These are phyloP conservation scores for Lobosporangium transversale DNA, from an alignment of 192 early-diverging fungal species.

Conservation along the genomic window DNA sequence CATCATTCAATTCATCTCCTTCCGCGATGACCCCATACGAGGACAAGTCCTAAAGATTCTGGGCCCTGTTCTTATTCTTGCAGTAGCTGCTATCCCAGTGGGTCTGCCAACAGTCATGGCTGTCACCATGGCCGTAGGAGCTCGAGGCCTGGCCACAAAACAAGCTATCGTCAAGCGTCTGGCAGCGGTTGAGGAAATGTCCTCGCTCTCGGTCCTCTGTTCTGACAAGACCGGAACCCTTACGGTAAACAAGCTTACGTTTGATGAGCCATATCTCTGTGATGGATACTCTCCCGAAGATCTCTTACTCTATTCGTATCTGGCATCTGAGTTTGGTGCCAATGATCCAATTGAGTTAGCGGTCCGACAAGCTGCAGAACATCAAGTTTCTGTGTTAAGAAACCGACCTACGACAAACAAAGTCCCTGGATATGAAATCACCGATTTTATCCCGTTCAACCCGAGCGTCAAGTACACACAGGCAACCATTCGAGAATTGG, in stretches of 20 bases:
- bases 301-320: constrained; percentile 70
- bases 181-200: constrained; percentile 83
- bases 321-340: constrained; percentile 76
- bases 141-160: constrained; percentile 73
- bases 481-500: constrained; percentile 66
- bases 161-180: constrained; percentile 84
- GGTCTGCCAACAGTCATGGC: constrained; percentile 85
- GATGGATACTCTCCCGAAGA: constrained; percentile 60
- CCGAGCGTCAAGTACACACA: constrained; percentile 75
- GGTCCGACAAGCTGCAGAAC: constrained; percentile 71
- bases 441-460: constrained; percentile 77
- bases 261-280: constrained; percentile 73
- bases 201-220: constrained; percentile 74
- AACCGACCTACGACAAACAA: constrained; percentile 55
- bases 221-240: constrained; percentile 81
- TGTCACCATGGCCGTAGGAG: constrained; percentile 89
- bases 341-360: constrained; percentile 81
- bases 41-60: constrained; percentile 66
- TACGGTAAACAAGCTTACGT: constrained; percentile 79
- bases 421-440: constrained; percentile 75
- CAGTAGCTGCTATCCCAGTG: constrained; percentile 82
- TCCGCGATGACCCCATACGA: constrained; percentile 60
- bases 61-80: constrained; percentile 71
- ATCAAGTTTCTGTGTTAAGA: constrained; percentile 57
- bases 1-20: constrained; percentile 46